Evolutionary conservation across 2,329 filamentous ascomycete species (phyloP).

Genomic region (Cladophialophora exuberans): DNA sequence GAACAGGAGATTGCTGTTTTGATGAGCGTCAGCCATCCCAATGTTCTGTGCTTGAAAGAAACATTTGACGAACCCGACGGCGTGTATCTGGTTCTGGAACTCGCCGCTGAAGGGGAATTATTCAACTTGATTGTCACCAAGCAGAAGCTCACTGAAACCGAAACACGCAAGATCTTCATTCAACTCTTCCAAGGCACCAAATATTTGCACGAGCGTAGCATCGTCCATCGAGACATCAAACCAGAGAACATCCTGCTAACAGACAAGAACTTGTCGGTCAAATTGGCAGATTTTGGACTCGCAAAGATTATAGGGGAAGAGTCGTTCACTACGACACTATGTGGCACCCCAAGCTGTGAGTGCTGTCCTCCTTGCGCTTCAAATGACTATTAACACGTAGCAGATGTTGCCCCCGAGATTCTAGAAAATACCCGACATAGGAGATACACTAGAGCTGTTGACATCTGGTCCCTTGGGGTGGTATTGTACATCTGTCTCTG

Average conservation of each 20-base stretch:
- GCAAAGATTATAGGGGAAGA: conserved; percentile 99
- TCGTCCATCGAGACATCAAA: conserved; percentile 97
- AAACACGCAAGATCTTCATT: conserved; percentile 83
- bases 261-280: conserved; percentile 82
- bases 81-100: conserved; percentile 87
- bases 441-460: conserved; percentile 91
- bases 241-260: conserved; percentile 92
- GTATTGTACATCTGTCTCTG: conserved; percentile 97
- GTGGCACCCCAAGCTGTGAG: conserved; percentile 88
- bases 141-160: conserved; percentile 80
- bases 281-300: conserved; percentile 93
- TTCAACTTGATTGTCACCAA: conserved; percentile 96
- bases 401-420: conserved; percentile 91
- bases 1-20: conserved; percentile 96
- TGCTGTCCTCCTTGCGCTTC: conserved; percentile 31
- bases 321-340: conserved; percentile 93
- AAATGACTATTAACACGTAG: neutral
- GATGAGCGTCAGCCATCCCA: conserved; percentile 95
- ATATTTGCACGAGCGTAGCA: conserved; percentile 94
- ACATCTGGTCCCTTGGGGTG: conserved; percentile 96
- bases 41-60: conserved; percentile 89
- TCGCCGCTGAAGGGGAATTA: conserved; percentile 89
- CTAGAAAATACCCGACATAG: conserved; percentile 78
- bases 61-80: conserved; percentile 91
- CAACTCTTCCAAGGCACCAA: conserved; percentile 94